Conservation (phyloP, 2,329 filamentous ascomycete species). For the Phialophora verrucosa region DNA sequence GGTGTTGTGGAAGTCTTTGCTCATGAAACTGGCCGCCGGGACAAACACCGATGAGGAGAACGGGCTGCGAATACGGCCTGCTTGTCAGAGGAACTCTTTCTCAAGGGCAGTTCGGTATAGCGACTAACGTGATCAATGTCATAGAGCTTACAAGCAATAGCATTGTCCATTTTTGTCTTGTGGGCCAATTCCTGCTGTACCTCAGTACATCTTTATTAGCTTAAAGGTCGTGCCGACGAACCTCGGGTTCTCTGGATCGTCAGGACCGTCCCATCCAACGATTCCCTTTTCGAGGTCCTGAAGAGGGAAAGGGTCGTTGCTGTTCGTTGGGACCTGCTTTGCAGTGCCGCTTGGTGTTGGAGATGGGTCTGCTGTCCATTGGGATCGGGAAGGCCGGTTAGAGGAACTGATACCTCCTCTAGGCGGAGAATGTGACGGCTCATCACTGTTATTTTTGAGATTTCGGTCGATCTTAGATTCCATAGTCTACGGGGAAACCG, state of each 20-base stretch:
- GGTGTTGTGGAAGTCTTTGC: constrained; percentile 63
- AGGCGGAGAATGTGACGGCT: not conserved
- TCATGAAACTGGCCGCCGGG: constrained; percentile 66
- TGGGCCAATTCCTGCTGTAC: constrained; percentile 40
- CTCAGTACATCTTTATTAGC: not conserved
- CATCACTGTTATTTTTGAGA: not conserved
- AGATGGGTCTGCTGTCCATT: not conserved
- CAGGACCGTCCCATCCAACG: constrained; percentile 41
- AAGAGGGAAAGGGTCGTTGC: not conserved
- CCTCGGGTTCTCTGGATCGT: constrained; percentile 43
- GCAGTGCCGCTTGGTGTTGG: not conserved
- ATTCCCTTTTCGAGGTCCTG: constrained; percentile 21
- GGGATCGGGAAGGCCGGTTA: not conserved
- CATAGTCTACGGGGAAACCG: not conserved
- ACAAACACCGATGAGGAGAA: constrained; percentile 67
- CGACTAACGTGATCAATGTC: constrained; percentile 15
- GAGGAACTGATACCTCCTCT: not conserved
- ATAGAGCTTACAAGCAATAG: constrained; percentile 31
- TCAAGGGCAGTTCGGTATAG: not conserved
- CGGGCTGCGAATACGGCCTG: constrained; percentile 40
- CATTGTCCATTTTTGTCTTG: constrained; percentile 38
- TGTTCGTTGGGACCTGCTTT: not conserved
- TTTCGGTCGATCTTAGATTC: not conserved
- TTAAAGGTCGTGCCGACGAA: not conserved
- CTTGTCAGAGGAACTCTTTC: not conserved